Evolutionary conservation across 768 basidiomycete species (phyloP), one percentile per base, ranked within the genome.

Genomic region (Arthromyces matolae): DNA sequence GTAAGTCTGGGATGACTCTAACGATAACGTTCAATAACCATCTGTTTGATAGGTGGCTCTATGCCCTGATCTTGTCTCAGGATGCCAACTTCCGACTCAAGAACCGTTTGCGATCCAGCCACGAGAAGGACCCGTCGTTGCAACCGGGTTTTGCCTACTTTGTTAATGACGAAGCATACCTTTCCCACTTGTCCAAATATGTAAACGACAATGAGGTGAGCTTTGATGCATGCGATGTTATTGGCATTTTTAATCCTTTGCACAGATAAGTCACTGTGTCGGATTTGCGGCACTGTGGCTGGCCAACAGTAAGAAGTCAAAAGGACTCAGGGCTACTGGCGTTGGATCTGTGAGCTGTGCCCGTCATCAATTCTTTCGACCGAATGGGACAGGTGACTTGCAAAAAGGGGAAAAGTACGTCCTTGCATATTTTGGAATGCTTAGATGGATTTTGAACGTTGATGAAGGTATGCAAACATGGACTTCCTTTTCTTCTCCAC

Each of bases 401-500:
- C 32, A 33, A n/a, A n/a, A n/a, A n/a, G n/a, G n/a, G n/a, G n/a
- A n/a, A n/a, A n/a, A n/a, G n/a, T n/a, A n/a, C n/a, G n/a, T n/a
- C n/a, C n/a, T n/a, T n/a, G n/a, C n/a, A n/a, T n/a, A n/a, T n/a
- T n/a, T n/a, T n/a, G n/a, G n/a, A n/a, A n/a, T n/a, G n/a, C n/a
- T n/a, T n/a, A n/a, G n/a, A n/a, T n/a, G n/a, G n/a, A n/a, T n/a
- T n/a, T n/a, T n/a, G n/a, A n/a, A n/a, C n/a, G n/a, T n/a, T n/a
- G n/a, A n/a, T n/a, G n/a, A 25, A 55, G 54, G 8, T 56, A 53
- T 49, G 20, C 20, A 8, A 55, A 52, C 27, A 55, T 55, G 61
- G 64, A 66, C 33, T 65, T 54, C 27, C 37, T 65, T 9, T 53
- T 62, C n/a, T 40, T 60, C 4, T 55, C 55, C 1, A 52, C 47